These are phyloP conservation scores for Rachicladosporium sp. DNA, from an alignment of 2,329 filamentous ascomycete species.

Conservation along the genomic window DNA sequence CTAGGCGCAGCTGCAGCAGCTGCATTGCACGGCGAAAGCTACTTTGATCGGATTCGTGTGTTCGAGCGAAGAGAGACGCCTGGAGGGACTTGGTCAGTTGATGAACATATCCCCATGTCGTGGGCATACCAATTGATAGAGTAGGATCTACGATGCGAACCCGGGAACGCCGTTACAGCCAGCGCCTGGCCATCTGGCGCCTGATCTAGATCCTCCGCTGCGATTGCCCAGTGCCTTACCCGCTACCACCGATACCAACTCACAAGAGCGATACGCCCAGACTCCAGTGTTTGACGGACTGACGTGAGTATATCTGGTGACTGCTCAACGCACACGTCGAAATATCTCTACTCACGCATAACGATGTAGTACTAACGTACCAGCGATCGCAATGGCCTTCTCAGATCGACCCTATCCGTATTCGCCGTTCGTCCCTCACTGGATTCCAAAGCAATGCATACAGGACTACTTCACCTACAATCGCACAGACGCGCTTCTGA, in stretches of 20 bases:
- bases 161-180: conserved; percentile 22
- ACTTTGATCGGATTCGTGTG: conserved; percentile 23
- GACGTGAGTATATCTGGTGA: conserved; percentile 19
- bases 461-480: conserved; percentile 44
- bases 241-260: conserved; percentile 26
- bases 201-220: conserved; percentile 36
- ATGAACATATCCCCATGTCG: too few relatives aligned
- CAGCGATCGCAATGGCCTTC: conserved; percentile 45
- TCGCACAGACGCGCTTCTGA: conserved; percentile 34
- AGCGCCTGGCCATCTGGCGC: conserved; percentile 34
- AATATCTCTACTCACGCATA: background rate
- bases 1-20: conserved; percentile 24
- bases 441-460: conserved; percentile 44
- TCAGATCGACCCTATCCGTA: conserved; percentile 43
- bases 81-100: conserved; percentile 20
- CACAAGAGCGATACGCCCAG: conserved; percentile 34
- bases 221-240: conserved; percentile 33
- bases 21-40: conserved; percentile 23
- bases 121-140: too few relatives aligned
- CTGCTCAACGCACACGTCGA: too few relatives aligned
- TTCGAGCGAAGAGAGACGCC: conserved; percentile 24
- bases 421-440: conserved; percentile 42
- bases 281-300: conserved; percentile 42
- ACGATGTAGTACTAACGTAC: conserved; percentile 38
- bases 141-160: conserved; percentile 37